These are phyloP conservation scores for Verticillium klebahnii DNA, from an alignment of 2,329 filamentous ascomycete species.

Conservation along the genomic window DNA sequence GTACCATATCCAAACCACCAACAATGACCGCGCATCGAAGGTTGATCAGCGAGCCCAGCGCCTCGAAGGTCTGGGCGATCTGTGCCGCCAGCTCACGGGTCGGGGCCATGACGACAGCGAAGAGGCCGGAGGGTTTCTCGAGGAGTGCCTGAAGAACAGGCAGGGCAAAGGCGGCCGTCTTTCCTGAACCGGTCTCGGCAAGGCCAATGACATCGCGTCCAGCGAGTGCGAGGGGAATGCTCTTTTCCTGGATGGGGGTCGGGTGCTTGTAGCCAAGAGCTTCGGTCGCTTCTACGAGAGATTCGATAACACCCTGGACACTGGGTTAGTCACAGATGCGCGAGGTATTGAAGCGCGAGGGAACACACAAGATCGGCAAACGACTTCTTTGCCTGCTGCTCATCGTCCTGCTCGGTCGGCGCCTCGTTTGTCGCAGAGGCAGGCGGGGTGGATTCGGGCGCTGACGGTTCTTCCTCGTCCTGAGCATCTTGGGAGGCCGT, in stretches of 20 bases:
- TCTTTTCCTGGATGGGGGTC: constrained; percentile 82
- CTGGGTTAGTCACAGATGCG: not conserved
- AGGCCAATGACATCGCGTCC: constrained; percentile 87
- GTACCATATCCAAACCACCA: constrained; percentile 93
- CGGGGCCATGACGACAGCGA: constrained; percentile 85
- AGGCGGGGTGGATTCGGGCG: not conserved
- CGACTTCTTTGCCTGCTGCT: constrained; percentile 40
- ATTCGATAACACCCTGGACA: constrained; percentile 70
- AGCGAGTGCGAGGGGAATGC: constrained; percentile 76
- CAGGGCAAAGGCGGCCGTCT: constrained; percentile 91
- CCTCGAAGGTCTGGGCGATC: constrained; percentile 80
- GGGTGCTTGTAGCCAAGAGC: constrained; percentile 77
- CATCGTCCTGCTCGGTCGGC: constrained; percentile 1
- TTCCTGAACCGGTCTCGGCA: constrained; percentile 92
- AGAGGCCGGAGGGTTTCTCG: constrained; percentile 79
- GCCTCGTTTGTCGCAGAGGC: not conserved
- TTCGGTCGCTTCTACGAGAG: constrained; percentile 83
- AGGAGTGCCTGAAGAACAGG: constrained; percentile 89
- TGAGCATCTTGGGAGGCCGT: not conserved
- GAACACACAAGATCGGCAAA: constrained; percentile 58
- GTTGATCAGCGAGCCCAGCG: constrained; percentile 20
- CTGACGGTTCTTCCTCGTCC: not conserved
- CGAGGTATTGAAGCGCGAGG: not conserved
- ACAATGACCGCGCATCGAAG: constrained; percentile 83
- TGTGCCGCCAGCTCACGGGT: constrained; percentile 92